Percentiles rank a stretch among this genome's conserved stretches.
Conservation (phyloP, 2,329 filamentous ascomycete species). For the Sporothrix globosa region DNA sequence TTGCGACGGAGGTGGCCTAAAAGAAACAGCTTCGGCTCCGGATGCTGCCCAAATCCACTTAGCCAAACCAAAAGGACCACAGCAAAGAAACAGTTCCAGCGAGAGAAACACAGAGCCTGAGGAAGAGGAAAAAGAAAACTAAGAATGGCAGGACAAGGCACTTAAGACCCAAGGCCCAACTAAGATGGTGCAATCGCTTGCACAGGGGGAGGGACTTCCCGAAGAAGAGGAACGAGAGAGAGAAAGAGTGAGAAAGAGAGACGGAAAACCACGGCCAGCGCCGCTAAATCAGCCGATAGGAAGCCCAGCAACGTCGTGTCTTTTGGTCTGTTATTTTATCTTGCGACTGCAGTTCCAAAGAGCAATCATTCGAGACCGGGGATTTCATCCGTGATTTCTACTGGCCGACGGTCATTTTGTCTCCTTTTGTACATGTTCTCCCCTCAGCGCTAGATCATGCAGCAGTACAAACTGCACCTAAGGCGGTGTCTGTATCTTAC, state of each 20-base stretch:
- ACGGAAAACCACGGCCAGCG: not conserved
- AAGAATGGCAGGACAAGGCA: not conserved
- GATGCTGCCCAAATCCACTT: conserved; percentile 15
- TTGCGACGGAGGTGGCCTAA: too few species aligned
- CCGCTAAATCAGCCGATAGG: not conserved
- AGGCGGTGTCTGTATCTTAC: conserved; percentile 5
- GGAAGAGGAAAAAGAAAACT: not conserved
- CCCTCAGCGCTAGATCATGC: not conserved
- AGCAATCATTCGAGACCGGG: too few species aligned
- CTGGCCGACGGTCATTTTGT: not conserved
- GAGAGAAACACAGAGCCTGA: not conserved
- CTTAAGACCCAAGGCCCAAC: not conserved
- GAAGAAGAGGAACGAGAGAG: too few species aligned
- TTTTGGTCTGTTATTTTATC: not conserved
- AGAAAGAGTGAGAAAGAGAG: too few species aligned
- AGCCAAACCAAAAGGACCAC: not conserved
- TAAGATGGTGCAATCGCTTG: not conserved
- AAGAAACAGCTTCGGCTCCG: conserved; percentile 25
- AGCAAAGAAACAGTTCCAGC: not conserved
- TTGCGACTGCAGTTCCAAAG: not conserved
- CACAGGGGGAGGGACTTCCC: too few species aligned
- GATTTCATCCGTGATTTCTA: too few species aligned
- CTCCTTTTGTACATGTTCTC: conserved; percentile 30
- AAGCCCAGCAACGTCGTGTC: not conserved
- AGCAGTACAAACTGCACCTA: conserved; percentile 2